Conservation (phyloP, 2,329 filamentous ascomycete species). For the Aspergillus hiratsukae region DNA sequence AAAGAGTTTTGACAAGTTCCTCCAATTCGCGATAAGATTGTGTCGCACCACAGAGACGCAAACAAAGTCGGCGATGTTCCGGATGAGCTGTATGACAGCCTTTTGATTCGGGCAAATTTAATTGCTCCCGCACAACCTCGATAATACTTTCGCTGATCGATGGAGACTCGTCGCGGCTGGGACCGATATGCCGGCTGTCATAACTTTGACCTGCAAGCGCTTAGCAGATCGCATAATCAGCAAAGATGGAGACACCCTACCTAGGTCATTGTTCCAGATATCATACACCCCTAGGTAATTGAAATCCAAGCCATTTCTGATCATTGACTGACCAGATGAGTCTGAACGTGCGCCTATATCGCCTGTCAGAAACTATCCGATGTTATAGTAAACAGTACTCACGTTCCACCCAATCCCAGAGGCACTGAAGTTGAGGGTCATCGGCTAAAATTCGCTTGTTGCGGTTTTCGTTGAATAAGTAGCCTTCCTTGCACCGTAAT, state of each 20-base stretch:
- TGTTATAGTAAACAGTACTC: conserved; percentile 15
- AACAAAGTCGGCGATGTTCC: conserved; percentile 56
- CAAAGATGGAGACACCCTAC: conserved; percentile 26
- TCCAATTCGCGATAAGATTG: conserved; percentile 49
- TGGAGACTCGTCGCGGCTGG: conserved; percentile 19
- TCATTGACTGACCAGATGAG: conserved; percentile 49
- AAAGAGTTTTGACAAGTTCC: conserved; percentile 47
- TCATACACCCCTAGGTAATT: conserved; percentile 57
- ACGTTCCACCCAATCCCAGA: conserved; percentile 58
- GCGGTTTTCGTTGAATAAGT: conserved; percentile 49
- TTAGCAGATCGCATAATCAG: conserved; percentile 3
- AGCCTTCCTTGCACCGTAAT: conserved; percentile 52
- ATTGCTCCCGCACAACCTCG: conserved; percentile 45
- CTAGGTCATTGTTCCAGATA: conserved; percentile 56
- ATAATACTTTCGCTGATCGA: conserved; percentile 41
- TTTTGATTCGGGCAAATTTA: conserved; percentile 50
- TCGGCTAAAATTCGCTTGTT: conserved; percentile 55
- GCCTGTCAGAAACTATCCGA: background rate
- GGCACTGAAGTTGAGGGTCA: conserved; percentile 52
- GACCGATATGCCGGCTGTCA: conserved; percentile 27
- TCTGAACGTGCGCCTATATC: conserved; percentile 35
- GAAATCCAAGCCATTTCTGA: conserved; percentile 53
- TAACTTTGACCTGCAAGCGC: conserved; percentile 28
- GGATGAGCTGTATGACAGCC: conserved; percentile 49
- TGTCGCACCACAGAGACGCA: conserved; percentile 56